Base-by-base conservation (phyloP, 2,329 filamentous ascomycete species). In the Fusarium agapanthi region DNA sequence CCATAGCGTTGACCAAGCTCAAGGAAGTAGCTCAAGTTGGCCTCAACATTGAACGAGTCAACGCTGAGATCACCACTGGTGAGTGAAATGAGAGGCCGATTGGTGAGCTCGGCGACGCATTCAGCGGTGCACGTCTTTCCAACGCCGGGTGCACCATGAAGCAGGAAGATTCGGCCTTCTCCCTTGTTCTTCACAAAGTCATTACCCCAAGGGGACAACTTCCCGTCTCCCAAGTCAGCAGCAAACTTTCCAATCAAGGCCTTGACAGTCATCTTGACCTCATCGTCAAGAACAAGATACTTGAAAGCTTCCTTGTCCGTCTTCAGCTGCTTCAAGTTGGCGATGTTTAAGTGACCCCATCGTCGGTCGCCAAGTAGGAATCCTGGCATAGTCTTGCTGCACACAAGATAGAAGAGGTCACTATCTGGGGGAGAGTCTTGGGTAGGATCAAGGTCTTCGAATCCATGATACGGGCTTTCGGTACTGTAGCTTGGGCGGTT, bases 91-190 rank as follows among this genome's bases (percentile, higher is more conserved):
- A 89, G 83, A 7, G 87, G 88, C 1, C 85, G 83, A 32, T 82
- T 83, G 44, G 84, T 84, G 28, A 86, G 79, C 77, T 89, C 86
- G 11, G 87, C 86, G 7, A 88, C 82, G 44, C 86, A 86, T 77
- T 89, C 87, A 18, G 86, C 87, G 5, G 87, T 89, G 76, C 86
- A 86, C 1, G 87, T 89, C 79, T 89, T 89, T 63, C 87, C 88
- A 2, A 88, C 85, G n/a, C 86, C 88, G 3, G 87, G 87, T 14
- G 83, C 82, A 22, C 86, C 86, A 68, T 88, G 86, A 2, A 88
- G 83, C 20, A 88, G 80, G 77, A 87, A 86, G 73, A 86, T 86
- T 47, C 84, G 81, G 10, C 85, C 84, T 59, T 86, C 83, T 38
- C 85, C 85, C 76, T 87, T 87, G 76, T 86, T 85, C 77, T 83